These are phyloP conservation scores for Sarocladium oryzae DNA, from an alignment of 2,329 filamentous ascomycete genomes.

Conservation along the genomic window DNA sequence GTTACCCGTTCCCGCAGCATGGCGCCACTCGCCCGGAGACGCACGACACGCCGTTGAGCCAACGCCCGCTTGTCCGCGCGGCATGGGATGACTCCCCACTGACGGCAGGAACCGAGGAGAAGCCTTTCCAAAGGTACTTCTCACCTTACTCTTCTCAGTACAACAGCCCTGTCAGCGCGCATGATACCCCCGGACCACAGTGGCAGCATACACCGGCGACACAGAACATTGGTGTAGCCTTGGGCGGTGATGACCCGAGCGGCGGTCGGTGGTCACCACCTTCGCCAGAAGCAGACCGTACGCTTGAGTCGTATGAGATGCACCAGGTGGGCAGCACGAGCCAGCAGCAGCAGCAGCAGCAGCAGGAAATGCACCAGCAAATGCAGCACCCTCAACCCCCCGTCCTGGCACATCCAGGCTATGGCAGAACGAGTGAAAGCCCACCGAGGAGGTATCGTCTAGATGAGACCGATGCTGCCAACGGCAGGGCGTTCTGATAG, in stretches of 20 bases:
- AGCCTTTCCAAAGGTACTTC: constrained; percentile 41
- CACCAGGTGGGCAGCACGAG: constrained; percentile 35
- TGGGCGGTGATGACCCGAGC: constrained; percentile 30
- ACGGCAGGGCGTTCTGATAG: constrained; percentile 6
- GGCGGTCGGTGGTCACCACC: constrained; percentile 6
- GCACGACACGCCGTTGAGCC: constrained; percentile 20
- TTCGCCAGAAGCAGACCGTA: constrained; percentile 25
- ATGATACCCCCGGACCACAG: constrained; percentile 20
- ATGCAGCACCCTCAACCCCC: constrained; percentile 26
- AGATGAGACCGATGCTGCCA: constrained; percentile 1
- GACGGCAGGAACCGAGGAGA: constrained; percentile 32
- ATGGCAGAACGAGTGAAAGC: constrained; percentile 29
- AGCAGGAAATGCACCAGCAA: background rate
- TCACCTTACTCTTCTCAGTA: constrained; percentile 56
- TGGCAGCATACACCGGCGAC: constrained; percentile 9
- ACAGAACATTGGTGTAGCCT: constrained; percentile 35
- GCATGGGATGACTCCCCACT: constrained; percentile 49
- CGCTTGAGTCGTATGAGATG: constrained; percentile 42
- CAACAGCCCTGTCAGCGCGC: constrained; percentile 48
- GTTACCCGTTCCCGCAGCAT: constrained; percentile 11
- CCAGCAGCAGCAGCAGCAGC: constrained; percentile 12
- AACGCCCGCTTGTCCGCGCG: constrained; percentile 34
- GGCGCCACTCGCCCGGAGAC: constrained; percentile 12
- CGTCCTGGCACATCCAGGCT: constrained; percentile 39
- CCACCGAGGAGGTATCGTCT: constrained; percentile 16